Percentiles rank a stretch among this genome's conserved stretches.
Evolutionary conservation across 495 filamentous ascomycete genomes (phyloP).

Genomic region (Trichoderma erinaceum): DNA sequence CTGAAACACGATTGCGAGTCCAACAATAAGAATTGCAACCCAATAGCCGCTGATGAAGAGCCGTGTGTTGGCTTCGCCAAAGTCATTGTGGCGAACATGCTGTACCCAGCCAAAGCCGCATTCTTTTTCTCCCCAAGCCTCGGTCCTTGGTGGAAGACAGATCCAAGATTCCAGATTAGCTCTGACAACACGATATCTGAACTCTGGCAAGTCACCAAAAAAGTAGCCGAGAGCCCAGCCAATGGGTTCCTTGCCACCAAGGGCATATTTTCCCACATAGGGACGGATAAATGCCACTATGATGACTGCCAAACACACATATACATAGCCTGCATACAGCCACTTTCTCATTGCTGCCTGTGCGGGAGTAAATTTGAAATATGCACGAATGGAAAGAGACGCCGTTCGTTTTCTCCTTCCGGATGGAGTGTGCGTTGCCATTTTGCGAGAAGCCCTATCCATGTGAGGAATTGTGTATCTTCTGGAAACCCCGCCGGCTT

Average conservation of each 20-base stretch:
- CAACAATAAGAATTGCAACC: constrained; percentile 56
- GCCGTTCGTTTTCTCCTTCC: constrained; percentile 62
- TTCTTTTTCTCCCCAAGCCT: constrained; percentile 26
- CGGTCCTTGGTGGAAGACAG: constrained; percentile 52
- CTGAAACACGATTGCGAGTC: constrained; percentile 65
- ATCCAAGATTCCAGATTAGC: constrained; percentile 71
- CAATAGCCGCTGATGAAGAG: constrained; percentile 72
- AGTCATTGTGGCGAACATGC: constrained; percentile 45
- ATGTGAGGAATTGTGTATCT: constrained; percentile 50
- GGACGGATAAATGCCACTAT: constrained; percentile 65
- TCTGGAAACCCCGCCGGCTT: constrained; percentile 21
- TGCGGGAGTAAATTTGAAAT: constrained; percentile 69
- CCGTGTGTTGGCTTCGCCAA: constrained; percentile 78
- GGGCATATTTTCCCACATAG: constrained; percentile 59
- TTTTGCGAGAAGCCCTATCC: constrained; percentile 22
- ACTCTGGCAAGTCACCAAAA: constrained; percentile 67
- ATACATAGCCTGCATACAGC: constrained; percentile 75
- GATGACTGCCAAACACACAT: constrained; percentile 54
- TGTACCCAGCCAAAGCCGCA: constrained; percentile 53
- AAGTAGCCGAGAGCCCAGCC: constrained; percentile 90
- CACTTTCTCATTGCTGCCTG: constrained; percentile 75
- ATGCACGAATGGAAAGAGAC: constrained; percentile 61
- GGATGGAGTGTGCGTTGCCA: constrained; percentile 43
- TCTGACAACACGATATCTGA: constrained; percentile 59
- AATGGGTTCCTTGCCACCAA: constrained; percentile 71